Evolutionary conservation across 441 rosid genomes (phyloP).

Genomic region (Populus trichocarpa): DNA sequence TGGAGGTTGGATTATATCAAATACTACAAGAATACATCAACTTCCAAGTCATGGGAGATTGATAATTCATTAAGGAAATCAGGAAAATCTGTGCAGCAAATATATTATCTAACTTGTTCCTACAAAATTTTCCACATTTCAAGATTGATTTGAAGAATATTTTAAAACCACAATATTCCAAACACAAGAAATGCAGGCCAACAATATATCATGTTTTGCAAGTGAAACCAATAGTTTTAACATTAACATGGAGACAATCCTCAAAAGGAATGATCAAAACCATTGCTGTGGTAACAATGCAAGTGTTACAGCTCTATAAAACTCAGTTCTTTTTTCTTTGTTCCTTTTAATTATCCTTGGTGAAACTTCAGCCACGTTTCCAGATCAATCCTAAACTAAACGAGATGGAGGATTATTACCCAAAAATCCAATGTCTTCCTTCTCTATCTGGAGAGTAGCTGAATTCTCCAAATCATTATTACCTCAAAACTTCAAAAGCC

Average conservation of each 20-base stretch:
- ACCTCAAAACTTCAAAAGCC: neutral
- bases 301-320: slow-evolving; percentile 1
- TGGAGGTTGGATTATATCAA: neutral
- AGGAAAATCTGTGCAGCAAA: neutral
- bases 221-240: neutral
- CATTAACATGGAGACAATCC: slow-evolving; percentile 17
- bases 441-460: neutral
- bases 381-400: neutral
- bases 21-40: neutral
- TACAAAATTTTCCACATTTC: neutral
- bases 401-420: neutral
- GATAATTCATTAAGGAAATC: neutral
- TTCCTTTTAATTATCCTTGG: neutral
- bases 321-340: neutral
- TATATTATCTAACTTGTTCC: neutral
- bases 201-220: neutral
- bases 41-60: neutral
- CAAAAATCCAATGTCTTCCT: neutral
- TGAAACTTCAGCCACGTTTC: neutral
- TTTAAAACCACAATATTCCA: neutral
- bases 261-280: neutral
- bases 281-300: neutral
- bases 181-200: neutral
- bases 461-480: slow-evolving; percentile 18
- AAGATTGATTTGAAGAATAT: slow-evolving; percentile 38